Conservation (phyloP, 805 yeast genomes). For the Kuraishia piskuri region DNA sequence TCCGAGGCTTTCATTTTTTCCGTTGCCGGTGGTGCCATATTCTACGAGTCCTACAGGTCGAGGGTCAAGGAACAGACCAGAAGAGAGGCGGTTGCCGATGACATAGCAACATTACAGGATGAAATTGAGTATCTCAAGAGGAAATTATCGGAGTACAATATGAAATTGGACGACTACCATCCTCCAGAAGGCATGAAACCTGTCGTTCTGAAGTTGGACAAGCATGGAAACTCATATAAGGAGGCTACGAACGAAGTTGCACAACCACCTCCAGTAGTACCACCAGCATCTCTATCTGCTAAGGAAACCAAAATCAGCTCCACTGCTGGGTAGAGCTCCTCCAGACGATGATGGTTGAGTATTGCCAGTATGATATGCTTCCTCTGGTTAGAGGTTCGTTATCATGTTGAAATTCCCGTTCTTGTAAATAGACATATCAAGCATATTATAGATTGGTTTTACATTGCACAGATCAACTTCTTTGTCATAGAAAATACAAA, state of each 20-base stretch:
- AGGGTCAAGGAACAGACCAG: constrained; percentile 54
- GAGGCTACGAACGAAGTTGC: not conserved
- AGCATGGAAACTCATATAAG: constrained; percentile 8
- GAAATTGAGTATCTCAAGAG: constrained; percentile 53
- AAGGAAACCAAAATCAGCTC: not conserved
- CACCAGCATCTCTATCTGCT: not conserved
- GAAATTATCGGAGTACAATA: constrained; percentile 33
- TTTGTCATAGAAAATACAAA: not conserved
- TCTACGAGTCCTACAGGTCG: constrained; percentile 64
- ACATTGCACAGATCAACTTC: not conserved
- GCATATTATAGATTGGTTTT: not conserved
- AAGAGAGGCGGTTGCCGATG: constrained; percentile 63
- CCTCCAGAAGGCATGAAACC: constrained; percentile 41
- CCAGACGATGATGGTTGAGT: no score
- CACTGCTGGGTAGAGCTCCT: no score
- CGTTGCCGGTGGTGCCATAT: constrained; percentile 70
- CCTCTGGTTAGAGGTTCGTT: no score
- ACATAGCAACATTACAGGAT: constrained; percentile 58
- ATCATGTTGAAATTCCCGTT: not conserved
- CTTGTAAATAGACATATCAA: not conserved
- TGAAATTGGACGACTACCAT: constrained; percentile 35
- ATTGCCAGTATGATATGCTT: no score
- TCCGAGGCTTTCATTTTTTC: constrained; percentile 72
- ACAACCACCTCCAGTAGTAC: not conserved
- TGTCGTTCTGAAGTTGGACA: constrained; percentile 29